Base-by-base conservation (phyloP, 1,139 yeast genomes). In the Taphrina flavorubra region DNA sequence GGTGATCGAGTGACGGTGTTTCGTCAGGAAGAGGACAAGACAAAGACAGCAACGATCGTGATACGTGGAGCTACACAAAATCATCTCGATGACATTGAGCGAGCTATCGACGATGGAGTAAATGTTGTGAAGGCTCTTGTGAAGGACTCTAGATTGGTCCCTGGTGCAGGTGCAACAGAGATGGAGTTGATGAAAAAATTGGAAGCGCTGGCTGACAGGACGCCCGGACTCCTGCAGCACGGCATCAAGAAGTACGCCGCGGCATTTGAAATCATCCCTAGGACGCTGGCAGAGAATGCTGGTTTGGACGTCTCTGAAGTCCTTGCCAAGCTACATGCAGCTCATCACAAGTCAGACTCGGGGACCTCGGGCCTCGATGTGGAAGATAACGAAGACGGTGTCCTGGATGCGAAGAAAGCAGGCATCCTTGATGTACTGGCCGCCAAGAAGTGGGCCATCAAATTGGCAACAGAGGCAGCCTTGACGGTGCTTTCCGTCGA, bases 131-230 rank as follows among this genome's bases (percentile, higher is more conserved):
- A 94, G 80, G 95, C 97, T 0, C 83, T 94, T 72, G 83, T 92
- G 74, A 89, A 89, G 78, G 94, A 89, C 76, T 82, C 85, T 71
- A 85, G 92, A 73, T 83, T 94, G 73, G 84, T 94, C 72, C 94
- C 98, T 13, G 99, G 99, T 72, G 99, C 99, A 0, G 99, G 99
- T 75, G 94, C 97, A 18, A 84, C 90, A n/a, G 99, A 94, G 80
- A 89, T 91, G 68, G 97, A 92, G 76, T 83, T 94, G 68, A 92
- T 92, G 68, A 85, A 89, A 73, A 84, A 87, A 76, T 83, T 92
- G 71, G 89, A 92, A 25, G 86, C 86, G 71, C 89, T 86, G 76
- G 99, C 98, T 73, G 99, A 94, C 78, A 86, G 85, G 75, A 94
- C 98, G 0, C 96, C 99, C 16, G 99, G 98, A 56, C 82, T 92